These are phyloP conservation scores for Melampsora larici-populina DNA, from an alignment of 1,284 basidiomycete species.

Conservation along the genomic window DNA sequence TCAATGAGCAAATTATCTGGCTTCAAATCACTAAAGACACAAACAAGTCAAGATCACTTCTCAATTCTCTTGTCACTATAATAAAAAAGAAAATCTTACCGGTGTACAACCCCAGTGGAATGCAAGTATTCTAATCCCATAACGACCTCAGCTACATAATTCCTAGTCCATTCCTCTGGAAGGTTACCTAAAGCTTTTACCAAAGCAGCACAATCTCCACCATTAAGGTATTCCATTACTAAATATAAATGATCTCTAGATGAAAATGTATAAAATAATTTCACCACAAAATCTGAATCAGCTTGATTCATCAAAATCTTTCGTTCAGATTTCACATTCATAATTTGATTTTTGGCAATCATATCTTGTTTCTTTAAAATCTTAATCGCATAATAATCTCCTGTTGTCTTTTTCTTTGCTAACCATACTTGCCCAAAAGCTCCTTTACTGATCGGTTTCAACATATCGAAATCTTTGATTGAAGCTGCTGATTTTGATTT, in stretches of 20 bases:
- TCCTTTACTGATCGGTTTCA: slow-evolving; percentile 99
- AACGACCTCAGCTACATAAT: slow-evolving; percentile 93
- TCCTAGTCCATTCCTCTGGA: slow-evolving; percentile 92
- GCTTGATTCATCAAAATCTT: slow-evolving; percentile 99
- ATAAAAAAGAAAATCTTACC: slow-evolving; percentile 61
- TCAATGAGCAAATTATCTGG: slow-evolving; percentile 97
- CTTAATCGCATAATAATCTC: slow-evolving; percentile 99
- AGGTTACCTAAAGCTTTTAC: slow-evolving; percentile 92
- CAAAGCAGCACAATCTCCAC: slow-evolving; percentile 92
- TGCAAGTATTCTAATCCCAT: slow-evolving; percentile 94
- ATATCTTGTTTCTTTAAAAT: slow-evolving; percentile 99
- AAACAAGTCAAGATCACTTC: slow-evolving; percentile 20
- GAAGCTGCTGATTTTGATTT: slow-evolving; percentile 79
- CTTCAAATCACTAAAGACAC: slow-evolving; percentile 78
- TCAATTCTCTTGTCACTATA: background rate
- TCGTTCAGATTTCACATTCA: slow-evolving; percentile 98
- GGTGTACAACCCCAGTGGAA: slow-evolving; percentile 89
- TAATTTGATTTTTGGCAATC: slow-evolving; percentile 99
- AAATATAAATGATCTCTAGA: slow-evolving; percentile 56
- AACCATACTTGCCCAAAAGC: slow-evolving; percentile 98
- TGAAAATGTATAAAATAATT: slow-evolving; percentile 58
- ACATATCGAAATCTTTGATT: slow-evolving; percentile 98
- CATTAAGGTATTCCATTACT: slow-evolving; percentile 64
- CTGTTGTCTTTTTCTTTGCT: slow-evolving; percentile 94
- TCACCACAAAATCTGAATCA: slow-evolving; percentile 81